phyloP scores from a whole-genome alignment of 2,329 filamentous ascomycete species.

The Neonectria punicea region DNA sequence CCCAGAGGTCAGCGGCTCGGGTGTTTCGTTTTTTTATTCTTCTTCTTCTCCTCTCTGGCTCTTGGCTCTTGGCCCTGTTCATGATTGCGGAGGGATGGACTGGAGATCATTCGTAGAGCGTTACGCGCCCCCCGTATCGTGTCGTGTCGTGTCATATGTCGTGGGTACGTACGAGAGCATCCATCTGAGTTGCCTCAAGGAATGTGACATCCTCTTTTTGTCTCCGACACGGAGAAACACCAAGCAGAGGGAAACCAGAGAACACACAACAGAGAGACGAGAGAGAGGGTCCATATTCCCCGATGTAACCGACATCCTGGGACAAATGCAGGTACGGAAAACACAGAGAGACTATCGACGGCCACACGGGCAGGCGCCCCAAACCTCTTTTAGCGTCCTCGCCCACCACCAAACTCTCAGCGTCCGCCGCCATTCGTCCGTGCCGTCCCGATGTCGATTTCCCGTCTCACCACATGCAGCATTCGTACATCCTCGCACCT shows the following conservation, averaged over 20 bases:
- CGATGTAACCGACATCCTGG: conserved; percentile 21
- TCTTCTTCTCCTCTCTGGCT: neutral
- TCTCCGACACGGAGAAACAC: neutral
- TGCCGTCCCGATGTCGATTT: conserved; percentile 21
- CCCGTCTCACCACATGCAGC: conserved; percentile 1
- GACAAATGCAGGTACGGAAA: conserved; percentile 22
- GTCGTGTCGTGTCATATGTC: neutral
- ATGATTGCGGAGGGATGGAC: too few species aligned
- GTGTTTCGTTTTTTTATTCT: conserved; percentile 20
- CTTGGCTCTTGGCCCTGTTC: neutral
- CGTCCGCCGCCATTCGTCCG: conserved; percentile 6
- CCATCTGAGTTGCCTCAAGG: neutral
- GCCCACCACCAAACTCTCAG: neutral
- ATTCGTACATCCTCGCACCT: neutral
- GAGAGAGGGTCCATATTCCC: neutral
- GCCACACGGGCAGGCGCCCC: conserved; percentile 11
- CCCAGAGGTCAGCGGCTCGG: conserved; percentile 2
- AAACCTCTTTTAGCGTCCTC: conserved; percentile 9
- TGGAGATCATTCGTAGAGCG: neutral
- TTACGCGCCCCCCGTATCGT: neutral
- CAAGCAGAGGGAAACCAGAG: too few species aligned
- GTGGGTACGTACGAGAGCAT: neutral
- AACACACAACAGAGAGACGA: neutral
- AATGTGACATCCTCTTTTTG: neutral
- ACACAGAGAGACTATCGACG: conserved; percentile 15